Evolutionary conservation across 371 early-diverging fungal species (phyloP).

Genomic region (Homolaphlyctis polyrhiza): DNA sequence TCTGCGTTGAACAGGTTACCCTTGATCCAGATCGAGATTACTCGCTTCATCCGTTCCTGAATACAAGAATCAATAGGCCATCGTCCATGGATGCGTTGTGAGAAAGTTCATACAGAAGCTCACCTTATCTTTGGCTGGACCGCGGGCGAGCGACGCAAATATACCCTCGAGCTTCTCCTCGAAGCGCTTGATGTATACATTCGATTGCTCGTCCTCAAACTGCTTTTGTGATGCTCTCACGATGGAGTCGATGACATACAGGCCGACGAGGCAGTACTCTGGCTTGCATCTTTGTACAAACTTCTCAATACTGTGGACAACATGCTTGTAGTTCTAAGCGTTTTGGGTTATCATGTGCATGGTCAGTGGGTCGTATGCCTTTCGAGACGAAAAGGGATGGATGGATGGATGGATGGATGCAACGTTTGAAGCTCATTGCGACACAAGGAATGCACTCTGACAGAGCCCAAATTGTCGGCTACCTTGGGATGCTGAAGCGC

Average conservation of each 20-base stretch:
- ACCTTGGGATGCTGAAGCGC: conserved; percentile 57
- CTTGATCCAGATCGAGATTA: conserved; percentile 53
- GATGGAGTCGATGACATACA: conserved; percentile 67
- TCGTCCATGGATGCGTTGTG: not conserved
- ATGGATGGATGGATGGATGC: no score
- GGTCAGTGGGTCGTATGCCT: not conserved
- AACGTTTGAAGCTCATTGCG: not conserved
- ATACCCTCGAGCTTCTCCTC: conserved; percentile 54
- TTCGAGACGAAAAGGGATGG: no score
- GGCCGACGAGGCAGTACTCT: conserved; percentile 58
- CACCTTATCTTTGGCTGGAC: conserved; percentile 48
- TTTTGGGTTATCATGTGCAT: no score
- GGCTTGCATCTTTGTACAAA: conserved; percentile 54
- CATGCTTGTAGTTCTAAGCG: conserved; percentile 60
- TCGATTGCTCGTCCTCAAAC: conserved; percentile 23
- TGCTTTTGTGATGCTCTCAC: conserved; percentile 44
- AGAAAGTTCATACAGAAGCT: conserved; percentile 10
- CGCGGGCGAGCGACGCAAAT: conserved; percentile 42
- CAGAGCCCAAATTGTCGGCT: not conserved
- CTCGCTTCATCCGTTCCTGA: conserved; percentile 59
- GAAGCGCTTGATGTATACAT: conserved; percentile 32
- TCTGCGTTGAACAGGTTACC: conserved; percentile 40
- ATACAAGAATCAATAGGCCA: not conserved
- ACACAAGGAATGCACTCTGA: not conserved
- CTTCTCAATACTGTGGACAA: conserved; percentile 51